These are phyloP conservation scores for Mentha longifolia DNA, from an alignment of 257 asterid genomes.

Conservation along the genomic window DNA sequence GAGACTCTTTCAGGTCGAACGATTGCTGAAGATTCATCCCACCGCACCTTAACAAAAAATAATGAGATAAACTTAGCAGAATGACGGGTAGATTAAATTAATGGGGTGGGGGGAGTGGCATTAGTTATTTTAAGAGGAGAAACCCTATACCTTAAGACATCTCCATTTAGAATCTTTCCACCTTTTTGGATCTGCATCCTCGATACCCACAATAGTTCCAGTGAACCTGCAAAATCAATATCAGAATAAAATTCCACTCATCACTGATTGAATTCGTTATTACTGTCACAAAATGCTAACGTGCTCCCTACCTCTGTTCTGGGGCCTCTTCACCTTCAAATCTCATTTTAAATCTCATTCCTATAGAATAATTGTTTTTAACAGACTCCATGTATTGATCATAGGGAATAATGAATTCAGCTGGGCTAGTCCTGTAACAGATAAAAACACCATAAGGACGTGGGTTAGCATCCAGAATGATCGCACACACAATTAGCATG, in stretches of 20 bases:
- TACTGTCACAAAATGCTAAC: slow-evolving; percentile 15
- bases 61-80: slow-evolving; percentile 20
- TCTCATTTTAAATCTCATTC: slow-evolving; percentile 97
- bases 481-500: slow-evolving; percentile 15
- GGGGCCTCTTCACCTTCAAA: slow-evolving; percentile 99
- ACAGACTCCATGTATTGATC: slow-evolving; percentile 86
- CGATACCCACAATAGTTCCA: slow-evolving; percentile 91
- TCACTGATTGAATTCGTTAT: slow-evolving; percentile 9
- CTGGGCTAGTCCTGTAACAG: slow-evolving; percentile 80
- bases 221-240: slow-evolving; percentile 59
- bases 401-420: slow-evolving; percentile 85
- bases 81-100: slow-evolving; percentile 6
- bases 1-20: slow-evolving; percentile 95
- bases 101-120: neutral
- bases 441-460: slow-evolving; percentile 15
- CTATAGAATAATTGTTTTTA: slow-evolving; percentile 79
- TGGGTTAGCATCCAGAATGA: slow-evolving; percentile 17
- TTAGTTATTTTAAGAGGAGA: slow-evolving; percentile 11
- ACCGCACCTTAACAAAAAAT: slow-evolving; percentile 67
- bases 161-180: slow-evolving; percentile 98
- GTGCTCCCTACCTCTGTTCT: slow-evolving; percentile 78
- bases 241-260: neutral
- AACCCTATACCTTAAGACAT: slow-evolving; percentile 74
- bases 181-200: slow-evolving; percentile 74
- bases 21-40: slow-evolving; percentile 92